phyloP scores from a whole-genome alignment of 148 eudicot genomes.

The Spergularia bocconei region DNA sequence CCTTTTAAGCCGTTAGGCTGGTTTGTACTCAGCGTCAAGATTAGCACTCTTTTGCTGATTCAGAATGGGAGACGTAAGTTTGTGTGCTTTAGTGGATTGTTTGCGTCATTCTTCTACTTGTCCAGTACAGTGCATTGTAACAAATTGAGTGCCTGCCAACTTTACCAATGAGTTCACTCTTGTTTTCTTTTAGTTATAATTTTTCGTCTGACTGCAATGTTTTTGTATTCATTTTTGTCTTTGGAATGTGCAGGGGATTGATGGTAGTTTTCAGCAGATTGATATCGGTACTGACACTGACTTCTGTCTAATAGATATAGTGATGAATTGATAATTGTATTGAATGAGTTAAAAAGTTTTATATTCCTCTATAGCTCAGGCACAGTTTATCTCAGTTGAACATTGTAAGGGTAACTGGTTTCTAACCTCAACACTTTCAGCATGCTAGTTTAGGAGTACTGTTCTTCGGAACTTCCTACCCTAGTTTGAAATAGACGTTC shows the following conservation, averaged over 20 bases:
- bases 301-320: background rate
- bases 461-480: too few species aligned
- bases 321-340: too few species aligned
- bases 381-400: too few species aligned
- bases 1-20: background rate
- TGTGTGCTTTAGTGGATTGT: constrained; percentile 1
- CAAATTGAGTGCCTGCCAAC: background rate
- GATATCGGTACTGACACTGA: constrained; percentile 28
- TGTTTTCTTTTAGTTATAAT: background rate
- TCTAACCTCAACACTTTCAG: too few species aligned
- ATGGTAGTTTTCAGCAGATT: constrained; percentile 38
- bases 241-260: constrained; percentile 39
- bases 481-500: too few species aligned
- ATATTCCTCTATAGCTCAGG: background rate
- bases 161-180: background rate
- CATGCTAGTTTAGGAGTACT: too few species aligned
- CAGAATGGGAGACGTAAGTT: constrained; percentile 15
- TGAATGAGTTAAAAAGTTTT: background rate
- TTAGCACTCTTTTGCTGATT: background rate
- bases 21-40: background rate
- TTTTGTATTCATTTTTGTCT: background rate
- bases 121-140: too few species aligned
- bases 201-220: background rate
- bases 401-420: too few species aligned
- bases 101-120: background rate